Percentiles rank a stretch among this genome's conserved stretches.
Evolutionary conservation across 305 asterid genomes (phyloP).

Genomic region (Rubia balearica): DNA sequence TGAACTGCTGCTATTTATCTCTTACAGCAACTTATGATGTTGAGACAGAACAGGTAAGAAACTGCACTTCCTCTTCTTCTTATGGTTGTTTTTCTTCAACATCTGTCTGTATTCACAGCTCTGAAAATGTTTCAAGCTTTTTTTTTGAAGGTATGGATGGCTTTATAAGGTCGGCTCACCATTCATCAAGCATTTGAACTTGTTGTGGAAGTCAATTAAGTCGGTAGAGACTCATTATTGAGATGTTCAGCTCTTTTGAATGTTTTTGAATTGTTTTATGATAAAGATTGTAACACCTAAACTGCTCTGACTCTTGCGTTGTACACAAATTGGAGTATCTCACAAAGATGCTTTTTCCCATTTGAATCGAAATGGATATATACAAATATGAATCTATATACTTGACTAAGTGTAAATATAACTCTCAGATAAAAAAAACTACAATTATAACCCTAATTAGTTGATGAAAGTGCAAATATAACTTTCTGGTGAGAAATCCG

Average conservation of each 20-base stretch:
- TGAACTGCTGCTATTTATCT: too few relatives aligned
- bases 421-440: too few relatives aligned
- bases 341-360: background rate
- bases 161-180: background rate
- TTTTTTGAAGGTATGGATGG: background rate
- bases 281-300: background rate
- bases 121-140: background rate
- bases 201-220: slow-evolving; percentile 1
- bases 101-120: background rate
- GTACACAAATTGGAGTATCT: background rate
- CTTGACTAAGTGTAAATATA: too few relatives aligned
- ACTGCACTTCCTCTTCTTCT: background rate
- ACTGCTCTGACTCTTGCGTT: slow-evolving; percentile 3
- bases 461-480: too few relatives aligned
- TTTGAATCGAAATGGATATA: background rate
- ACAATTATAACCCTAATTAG: too few relatives aligned
- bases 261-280: background rate
- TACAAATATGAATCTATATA: too few relatives aligned
- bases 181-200: background rate
- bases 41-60: too few relatives aligned
- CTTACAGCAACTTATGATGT: too few relatives aligned
- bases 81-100: too few relatives aligned
- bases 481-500: too few relatives aligned
- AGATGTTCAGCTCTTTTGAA: background rate
- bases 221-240: background rate